These are phyloP conservation scores for Epichloe baconii DNA, from an alignment of 2,329 filamentous ascomycete genomes.

Conservation along the genomic window DNA sequence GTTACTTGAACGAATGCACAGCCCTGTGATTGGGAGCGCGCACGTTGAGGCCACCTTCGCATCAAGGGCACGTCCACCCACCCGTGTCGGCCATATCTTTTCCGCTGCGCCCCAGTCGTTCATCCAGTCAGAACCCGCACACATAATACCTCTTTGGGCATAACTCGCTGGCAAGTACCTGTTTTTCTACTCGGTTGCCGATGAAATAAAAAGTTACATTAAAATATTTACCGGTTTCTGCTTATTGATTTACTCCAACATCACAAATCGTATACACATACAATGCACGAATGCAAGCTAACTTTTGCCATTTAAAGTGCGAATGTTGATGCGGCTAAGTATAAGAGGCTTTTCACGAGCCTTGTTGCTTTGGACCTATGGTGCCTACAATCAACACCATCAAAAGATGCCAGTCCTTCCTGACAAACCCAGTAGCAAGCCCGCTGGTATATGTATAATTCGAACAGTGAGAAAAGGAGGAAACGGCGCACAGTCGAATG, in stretches of 20 bases:
- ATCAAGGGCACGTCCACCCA: conserved; percentile 16
- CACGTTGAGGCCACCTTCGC: conserved; percentile 32
- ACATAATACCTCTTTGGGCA: neutral
- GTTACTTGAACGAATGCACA: conserved; percentile 15
- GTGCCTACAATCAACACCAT: conserved; percentile 1
- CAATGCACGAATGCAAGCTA: neutral
- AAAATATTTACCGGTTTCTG: no score
- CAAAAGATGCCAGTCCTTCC: conserved; percentile 4
- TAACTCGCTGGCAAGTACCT: neutral
- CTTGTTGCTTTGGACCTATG: no score
- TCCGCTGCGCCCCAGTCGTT: conserved; percentile 14
- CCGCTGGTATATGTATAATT: conserved; percentile 23
- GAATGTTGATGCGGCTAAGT: conserved; percentile 23
- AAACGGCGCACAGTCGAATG: conserved; percentile 13
- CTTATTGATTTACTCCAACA: neutral
- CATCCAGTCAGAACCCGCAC: neutral
- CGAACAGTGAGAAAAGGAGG: conserved; percentile 13
- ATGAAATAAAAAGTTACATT: no score
- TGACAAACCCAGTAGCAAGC: conserved; percentile 20
- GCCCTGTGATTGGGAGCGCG: conserved; percentile 3
- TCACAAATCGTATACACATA: neutral
- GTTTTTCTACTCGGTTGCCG: no score
- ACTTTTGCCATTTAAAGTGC: conserved; percentile 8
- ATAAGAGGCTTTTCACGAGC: conserved; percentile 10
- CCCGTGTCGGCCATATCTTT: conserved; percentile 18